Conservation (phyloP, 1,284 basidiomycete species). For the Neonothopanus nambi region DNA sequence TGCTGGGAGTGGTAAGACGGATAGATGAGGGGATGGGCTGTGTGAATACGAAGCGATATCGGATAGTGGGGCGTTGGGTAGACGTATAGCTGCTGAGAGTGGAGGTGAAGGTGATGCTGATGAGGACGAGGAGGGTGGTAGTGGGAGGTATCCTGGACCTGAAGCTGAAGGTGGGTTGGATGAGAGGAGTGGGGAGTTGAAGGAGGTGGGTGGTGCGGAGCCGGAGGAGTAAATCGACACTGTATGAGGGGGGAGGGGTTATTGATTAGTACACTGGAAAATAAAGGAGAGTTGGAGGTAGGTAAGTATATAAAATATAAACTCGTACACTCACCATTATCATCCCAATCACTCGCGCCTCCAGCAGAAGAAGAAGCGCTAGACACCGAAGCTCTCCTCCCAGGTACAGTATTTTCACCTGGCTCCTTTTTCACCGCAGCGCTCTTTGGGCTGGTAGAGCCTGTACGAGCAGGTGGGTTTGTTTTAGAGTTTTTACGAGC, state of each 20-base stretch:
- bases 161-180: conserved; percentile 44
- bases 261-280: conserved; percentile 9
- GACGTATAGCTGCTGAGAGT: conserved; percentile 44
- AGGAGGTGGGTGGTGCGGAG: conserved; percentile 63
- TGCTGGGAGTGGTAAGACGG: conserved; percentile 30
- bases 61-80: conserved; percentile 66
- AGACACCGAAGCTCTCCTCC: not conserved
- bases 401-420: conserved; percentile 34
- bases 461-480: conserved; percentile 2
- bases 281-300: conserved; percentile 6
- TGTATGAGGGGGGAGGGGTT: conserved; percentile 24
- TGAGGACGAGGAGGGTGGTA: conserved; percentile 37
- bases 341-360: conserved; percentile 72
- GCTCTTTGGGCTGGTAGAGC: conserved; percentile 3
- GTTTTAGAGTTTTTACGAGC: conserved; percentile 62
- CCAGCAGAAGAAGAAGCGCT: conserved; percentile 64
- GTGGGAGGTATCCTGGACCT: conserved; percentile 60
- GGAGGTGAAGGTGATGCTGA: conserved; percentile 27
- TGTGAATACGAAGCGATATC: conserved; percentile 54
- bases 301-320: too few relatives aligned
- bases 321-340: conserved; percentile 69
- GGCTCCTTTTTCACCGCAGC: conserved; percentile 64
- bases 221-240: conserved; percentile 67
- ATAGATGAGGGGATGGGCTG: conserved; percentile 23
- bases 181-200: conserved; percentile 62